Evolutionary conservation across 192 early-diverging fungal species (phyloP), one percentile per base, ranked within the genome.

Genomic region (Gonapodya sp.): DNA sequence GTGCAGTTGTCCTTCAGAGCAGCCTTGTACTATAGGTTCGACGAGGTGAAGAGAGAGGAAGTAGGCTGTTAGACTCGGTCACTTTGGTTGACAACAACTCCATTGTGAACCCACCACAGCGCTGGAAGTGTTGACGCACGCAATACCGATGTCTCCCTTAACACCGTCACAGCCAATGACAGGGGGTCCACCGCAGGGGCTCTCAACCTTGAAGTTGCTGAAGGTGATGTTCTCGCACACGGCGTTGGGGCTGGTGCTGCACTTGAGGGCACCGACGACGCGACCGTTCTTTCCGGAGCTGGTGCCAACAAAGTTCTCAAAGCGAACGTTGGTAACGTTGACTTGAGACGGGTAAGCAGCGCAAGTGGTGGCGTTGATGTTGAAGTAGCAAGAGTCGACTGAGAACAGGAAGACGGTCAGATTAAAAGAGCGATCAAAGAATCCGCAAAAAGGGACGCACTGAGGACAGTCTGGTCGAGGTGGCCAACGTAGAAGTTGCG

Each of bases 311-410:
- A 64, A 64, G 46, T 64, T 64, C 46, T 64, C 46, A 24, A 64
- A 64, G 8, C 24, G 8, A 64, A 64, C 46, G 46, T 64, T 64
- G 8, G 46, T 64, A 24, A 64, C 46, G 46, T 64, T 64, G 46
- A 64, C 46, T 64, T 64, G 46, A 8, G 46, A 64, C 24, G 46
- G 46, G 46, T 64, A 64, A 8, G 8, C 24, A 24, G 46, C 46
- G 46, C 46, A 64, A 24, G 46, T 64, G 46, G 46, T 16, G 46
- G 46, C 8, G 46, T 64, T 64, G 46, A 64, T 64, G 46, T 64
- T 64, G 46, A 64, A 64, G 46, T 64, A 64, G 46, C 46, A 64
- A 8, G 46, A 64, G 46, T 64, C 46, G 46, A 64, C 46, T 64
- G 46, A 64, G 24, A 64, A 64, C 24, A 24, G 24, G 46, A 16